phyloP scores from a whole-genome alignment of 371 early-diverging fungal genomes.

The Mortierella sp. region DNA sequence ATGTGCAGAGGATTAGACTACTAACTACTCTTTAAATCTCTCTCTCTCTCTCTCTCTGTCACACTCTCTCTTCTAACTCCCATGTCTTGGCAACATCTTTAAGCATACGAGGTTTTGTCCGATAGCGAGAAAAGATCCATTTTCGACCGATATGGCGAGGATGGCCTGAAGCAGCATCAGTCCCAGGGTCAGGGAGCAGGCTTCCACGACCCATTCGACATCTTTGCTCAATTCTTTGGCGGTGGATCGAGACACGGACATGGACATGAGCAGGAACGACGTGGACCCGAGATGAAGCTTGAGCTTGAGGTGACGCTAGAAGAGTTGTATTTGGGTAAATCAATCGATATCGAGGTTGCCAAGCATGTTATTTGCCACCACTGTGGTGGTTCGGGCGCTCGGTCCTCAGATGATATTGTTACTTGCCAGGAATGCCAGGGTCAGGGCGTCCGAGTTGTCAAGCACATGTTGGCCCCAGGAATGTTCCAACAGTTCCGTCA shows the following conservation, averaged over 20 bases:
- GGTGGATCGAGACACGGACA: conserved; percentile 59
- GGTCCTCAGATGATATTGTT: conserved; percentile 82
- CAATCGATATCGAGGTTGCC: conserved; percentile 89
- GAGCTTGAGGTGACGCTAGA: conserved; percentile 85
- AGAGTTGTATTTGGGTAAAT: conserved; percentile 88
- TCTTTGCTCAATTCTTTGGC: conserved; percentile 93
- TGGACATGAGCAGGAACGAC: conserved; percentile 63
- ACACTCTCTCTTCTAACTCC: neutral
- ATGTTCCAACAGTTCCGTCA: conserved; percentile 95
- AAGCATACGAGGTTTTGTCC: conserved; percentile 92
- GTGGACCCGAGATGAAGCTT: conserved; percentile 83
- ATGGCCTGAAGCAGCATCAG: conserved; percentile 83
- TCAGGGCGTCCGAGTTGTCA: conserved; percentile 81
- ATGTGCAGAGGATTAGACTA: too few relatives aligned
- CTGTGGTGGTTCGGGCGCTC: conserved; percentile 95
- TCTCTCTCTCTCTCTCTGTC: neutral
- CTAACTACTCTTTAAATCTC: too few relatives aligned
- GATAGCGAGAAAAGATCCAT: conserved; percentile 91
- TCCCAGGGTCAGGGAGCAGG: conserved; percentile 65
- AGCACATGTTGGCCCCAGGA: conserved; percentile 91
- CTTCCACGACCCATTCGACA: conserved; percentile 94
- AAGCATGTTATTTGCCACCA: conserved; percentile 94
- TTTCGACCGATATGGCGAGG: conserved; percentile 96
- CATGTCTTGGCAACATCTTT: too few relatives aligned
- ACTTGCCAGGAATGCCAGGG: conserved; percentile 87